Base-by-base conservation (phyloP, 352 stramenopile species). In the Aphanomyces cochlioides region DNA sequence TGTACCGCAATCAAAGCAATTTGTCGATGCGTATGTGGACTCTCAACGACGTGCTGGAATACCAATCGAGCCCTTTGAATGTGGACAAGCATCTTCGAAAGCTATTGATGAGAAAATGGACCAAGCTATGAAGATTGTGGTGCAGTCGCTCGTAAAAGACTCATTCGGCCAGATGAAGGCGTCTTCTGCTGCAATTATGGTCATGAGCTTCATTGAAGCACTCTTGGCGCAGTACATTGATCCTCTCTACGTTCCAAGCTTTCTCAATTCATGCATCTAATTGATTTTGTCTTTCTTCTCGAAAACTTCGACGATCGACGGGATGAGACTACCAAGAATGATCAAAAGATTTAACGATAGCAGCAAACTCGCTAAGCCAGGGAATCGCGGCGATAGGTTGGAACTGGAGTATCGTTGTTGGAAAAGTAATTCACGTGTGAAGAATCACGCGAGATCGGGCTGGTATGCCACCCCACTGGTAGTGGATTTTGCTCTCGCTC, bases 381-480 rank as follows among this genome's bases (percentile, higher is more conserved):
- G 2, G 28, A 28, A 28, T 28, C 28, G 28, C 28, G 28, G 28
- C 28, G 28, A 28, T 28, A 28, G 28, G 28, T 28, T 28, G 28
- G 28, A 28, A 28, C 28, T 28, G 28, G 28, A 28, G 28, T 28
- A 28, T 28, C 28, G 28, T 28, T 28, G 28, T 28, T 28, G 28
- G 28, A 28, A 2, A 70, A 61, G 40, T 40, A 61, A 45, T 70
- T 28, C 5, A 61, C n/a, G 45, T 43, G 64, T 13, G 64, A 50
- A 34, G 28, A 36, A 21, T 34, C 12, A 0, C 64, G 45, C 15
- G 64, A 38, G 15, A 56, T 50, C 5, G 53, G 64, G 40, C 53
- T 70, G 10, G 47, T 70, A 50, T 70, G 53, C 64, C 64, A 70
- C 2, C 64, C 64, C 3, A 70, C 64, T 8, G 64, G 64, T 36